Evolutionary conservation across 305 asterid genomes (phyloP).

Genomic region (Rubia tinctorum): DNA sequence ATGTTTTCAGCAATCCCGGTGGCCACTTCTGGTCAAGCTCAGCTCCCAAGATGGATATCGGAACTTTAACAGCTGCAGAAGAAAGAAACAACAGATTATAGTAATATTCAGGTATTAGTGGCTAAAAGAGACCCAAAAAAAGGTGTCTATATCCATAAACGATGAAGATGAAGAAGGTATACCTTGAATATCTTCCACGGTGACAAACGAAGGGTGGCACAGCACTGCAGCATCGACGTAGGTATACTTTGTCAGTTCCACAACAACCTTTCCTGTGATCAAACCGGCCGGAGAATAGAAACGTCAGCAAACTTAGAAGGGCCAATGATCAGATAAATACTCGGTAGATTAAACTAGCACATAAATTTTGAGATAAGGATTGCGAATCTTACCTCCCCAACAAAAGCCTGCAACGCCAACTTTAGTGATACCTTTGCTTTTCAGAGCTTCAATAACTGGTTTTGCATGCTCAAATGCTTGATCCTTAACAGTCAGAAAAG

Average conservation of each 20-base stretch:
- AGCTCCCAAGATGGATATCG: conserved; percentile 55
- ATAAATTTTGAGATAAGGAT: neutral
- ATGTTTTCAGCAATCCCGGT: conserved; percentile 43
- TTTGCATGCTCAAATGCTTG: conserved; percentile 57
- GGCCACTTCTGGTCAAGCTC: conserved; percentile 42
- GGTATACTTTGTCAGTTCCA: conserved; percentile 41
- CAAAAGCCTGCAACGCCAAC: conserved; percentile 69
- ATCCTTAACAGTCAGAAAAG: conserved; percentile 28
- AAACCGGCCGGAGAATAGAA: neutral
- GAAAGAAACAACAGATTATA: neutral
- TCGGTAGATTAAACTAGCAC: neutral
- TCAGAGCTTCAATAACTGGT: conserved; percentile 50
- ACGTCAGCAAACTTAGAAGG: neutral
- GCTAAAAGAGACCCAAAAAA: neutral
- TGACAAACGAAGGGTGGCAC: conserved; percentile 57
- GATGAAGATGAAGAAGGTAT: conserved; percentile 1
- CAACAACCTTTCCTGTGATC: conserved; percentile 55
- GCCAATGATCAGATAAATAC: neutral
- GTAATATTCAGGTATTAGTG: neutral
- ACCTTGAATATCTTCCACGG: conserved; percentile 54
- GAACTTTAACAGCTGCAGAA: conserved; percentile 54
- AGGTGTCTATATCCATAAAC: neutral
- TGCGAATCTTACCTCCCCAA: conserved; percentile 49
- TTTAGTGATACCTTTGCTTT: conserved; percentile 43
- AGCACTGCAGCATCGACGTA: conserved; percentile 51